Evolutionary conservation across 2,329 filamentous ascomycete species (phyloP).

Genomic region (Hypoxylon rubiginosum): DNA sequence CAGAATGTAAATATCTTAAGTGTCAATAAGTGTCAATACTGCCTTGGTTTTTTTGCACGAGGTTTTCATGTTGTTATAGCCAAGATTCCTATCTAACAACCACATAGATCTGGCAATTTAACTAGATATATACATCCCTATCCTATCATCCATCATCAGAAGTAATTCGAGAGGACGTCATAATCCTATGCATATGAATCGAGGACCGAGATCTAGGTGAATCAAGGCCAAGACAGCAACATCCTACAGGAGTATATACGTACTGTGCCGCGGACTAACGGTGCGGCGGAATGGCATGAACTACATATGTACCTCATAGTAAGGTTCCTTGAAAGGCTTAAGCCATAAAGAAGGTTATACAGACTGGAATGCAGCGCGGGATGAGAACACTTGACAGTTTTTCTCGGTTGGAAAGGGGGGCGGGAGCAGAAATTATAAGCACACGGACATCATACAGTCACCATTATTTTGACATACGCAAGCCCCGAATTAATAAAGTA

Average conservation of each 20-base stretch:
- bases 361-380: not conserved
- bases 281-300: not conserved
- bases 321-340: constrained; percentile 9
- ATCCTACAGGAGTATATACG: constrained; percentile 3
- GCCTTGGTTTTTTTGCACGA: not conserved
- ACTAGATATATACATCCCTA: no score
- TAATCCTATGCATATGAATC: not conserved
- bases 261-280: not conserved
- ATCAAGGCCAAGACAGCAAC: constrained; percentile 9
- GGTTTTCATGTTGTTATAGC: not conserved
- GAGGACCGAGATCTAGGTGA: constrained; percentile 2
- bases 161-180: not conserved
- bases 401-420: no score
- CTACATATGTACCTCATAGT: not conserved
- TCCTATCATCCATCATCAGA: not conserved
- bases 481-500: not conserved
- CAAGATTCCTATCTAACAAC: not conserved
- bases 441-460: no score
- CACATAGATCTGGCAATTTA: no score
- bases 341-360: constrained; percentile 15
- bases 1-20: not conserved
- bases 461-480: no score
- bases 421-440: not conserved
- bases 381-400: no score
- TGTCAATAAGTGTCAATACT: not conserved